Evolutionary conservation across 192 early-diverging fungal genomes (phyloP), one percentile per base, ranked within the genome.

Genomic region (Podila clonocystis): DNA sequence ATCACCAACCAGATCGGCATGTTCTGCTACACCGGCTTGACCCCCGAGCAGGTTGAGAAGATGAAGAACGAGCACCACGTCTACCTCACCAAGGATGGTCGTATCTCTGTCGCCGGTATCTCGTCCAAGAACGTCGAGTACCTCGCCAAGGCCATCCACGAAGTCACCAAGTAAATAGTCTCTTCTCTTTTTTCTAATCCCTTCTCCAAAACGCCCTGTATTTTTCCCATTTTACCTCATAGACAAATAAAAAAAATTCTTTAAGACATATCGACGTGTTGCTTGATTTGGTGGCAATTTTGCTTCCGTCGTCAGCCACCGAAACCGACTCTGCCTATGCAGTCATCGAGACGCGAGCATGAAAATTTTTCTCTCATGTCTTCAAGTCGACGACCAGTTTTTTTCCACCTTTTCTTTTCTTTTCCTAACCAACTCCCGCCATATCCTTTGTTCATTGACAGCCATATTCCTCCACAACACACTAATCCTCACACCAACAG

Each of bases 101-200:
- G 98, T 72, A 97, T 99, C 74, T 98, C 96, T 38, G 94, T 99
- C 79, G 96, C 98, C 67, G 98, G 98, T 77, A 95, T 99, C 85
- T 93, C 94, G 12, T 92, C 90, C 76, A 85, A 87, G 62, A 99
- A 98, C 85, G 98, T 99, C 86, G 88, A 93, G 85, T 98, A 98
- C 86, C 90, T 99, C 50, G 98, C 98, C 55, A 92, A 97, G 85
- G 94, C 95, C 36, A 97, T 99, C 72, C 95, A 98, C 84, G 90
- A 91, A 63, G 96, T 99, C 52, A 97, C 95, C 87, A 96, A 94
- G 86, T 89, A 88, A 71, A 71, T 45, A 45, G 38, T 41, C 41
- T 45, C 41, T 45, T 45, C 38, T 13, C 9, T 45, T 45, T 17
- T 45, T 17, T 15, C 15, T 45, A 12, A 45, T 45, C 17, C 15